Percentiles rank a stretch among this genome's conserved stretches.
Conservation (phyloP, 2,329 filamentous ascomycete species). For the Mollisiaceae sp. region DNA sequence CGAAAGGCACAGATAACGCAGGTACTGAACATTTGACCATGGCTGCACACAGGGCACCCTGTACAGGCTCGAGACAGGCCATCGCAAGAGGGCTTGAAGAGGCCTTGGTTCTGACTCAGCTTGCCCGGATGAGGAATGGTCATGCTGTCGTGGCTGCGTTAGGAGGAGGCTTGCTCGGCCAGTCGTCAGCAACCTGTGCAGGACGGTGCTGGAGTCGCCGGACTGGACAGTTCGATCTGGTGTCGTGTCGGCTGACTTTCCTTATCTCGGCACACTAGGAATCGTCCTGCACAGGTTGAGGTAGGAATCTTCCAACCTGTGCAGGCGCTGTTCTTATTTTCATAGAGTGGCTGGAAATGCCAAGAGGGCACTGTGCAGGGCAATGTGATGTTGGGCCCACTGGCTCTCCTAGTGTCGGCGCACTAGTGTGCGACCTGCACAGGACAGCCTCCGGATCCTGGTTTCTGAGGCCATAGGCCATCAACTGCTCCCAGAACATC, state of each 20-base stretch:
- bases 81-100: not conserved
- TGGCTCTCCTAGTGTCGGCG: not conserved
- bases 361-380: not conserved
- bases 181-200: not conserved
- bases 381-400: not conserved
- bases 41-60: conserved; percentile 15
- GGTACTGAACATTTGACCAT: conserved; percentile 9
- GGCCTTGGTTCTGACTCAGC: not conserved
- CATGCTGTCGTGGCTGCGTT: not conserved
- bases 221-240: not conserved
- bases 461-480: no score
- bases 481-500: no score
- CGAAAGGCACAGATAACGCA: not conserved
- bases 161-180: not conserved
- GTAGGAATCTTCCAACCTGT: not conserved
- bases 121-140: not conserved
- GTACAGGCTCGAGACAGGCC: conserved; percentile 9
- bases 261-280: not conserved
- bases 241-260: not conserved
- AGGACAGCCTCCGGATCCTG: not conserved
- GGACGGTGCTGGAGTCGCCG: not conserved
- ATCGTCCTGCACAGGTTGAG: not conserved
- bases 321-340: not conserved
- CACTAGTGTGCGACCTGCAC: not conserved
- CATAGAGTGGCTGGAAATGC: not conserved